phyloP scores from a whole-genome alignment of 2,329 filamentous ascomycete species.

The Fusarium papillatum region DNA sequence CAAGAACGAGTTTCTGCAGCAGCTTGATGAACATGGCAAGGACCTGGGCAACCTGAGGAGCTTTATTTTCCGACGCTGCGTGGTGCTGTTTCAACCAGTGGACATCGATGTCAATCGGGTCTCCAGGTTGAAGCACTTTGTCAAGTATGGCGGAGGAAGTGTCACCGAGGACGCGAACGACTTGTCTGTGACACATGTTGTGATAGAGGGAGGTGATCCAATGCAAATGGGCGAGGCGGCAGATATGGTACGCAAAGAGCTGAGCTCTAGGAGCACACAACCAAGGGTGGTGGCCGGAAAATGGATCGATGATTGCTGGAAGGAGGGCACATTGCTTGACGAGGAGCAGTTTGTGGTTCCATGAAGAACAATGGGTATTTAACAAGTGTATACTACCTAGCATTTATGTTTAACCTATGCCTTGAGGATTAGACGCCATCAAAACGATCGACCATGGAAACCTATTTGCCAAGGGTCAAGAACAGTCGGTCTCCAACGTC shows the following conservation, averaged over 20 bases:
- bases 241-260: constrained; percentile 58
- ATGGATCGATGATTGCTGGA: constrained; percentile 89
- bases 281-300: constrained; percentile 77
- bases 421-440: constrained; percentile 11
- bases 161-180: constrained; percentile 66
- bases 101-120: constrained; percentile 49
- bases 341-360: constrained; percentile 73
- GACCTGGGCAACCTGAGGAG: constrained; percentile 63
- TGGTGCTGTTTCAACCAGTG: constrained; percentile 56
- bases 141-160: constrained; percentile 78
- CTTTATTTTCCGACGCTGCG: constrained; percentile 65
- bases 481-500: constrained; percentile 94
- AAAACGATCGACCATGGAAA: not conserved
- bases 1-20: constrained; percentile 60
- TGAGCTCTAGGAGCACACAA: constrained; percentile 63
- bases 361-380: constrained; percentile 34
- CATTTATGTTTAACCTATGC: constrained; percentile 28
- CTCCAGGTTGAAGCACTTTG: constrained; percentile 65
- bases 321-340: constrained; percentile 81
- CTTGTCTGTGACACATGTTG: constrained; percentile 77
- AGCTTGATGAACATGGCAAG: constrained; percentile 69
- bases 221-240: constrained; percentile 53
- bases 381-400: constrained; percentile 36
- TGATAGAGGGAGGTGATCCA: constrained; percentile 62
- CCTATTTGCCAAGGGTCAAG: constrained; percentile 86